Base-by-base conservation (phyloP, 352 stramenopile genomes). In the Pelagophyceae sp. region DNA sequence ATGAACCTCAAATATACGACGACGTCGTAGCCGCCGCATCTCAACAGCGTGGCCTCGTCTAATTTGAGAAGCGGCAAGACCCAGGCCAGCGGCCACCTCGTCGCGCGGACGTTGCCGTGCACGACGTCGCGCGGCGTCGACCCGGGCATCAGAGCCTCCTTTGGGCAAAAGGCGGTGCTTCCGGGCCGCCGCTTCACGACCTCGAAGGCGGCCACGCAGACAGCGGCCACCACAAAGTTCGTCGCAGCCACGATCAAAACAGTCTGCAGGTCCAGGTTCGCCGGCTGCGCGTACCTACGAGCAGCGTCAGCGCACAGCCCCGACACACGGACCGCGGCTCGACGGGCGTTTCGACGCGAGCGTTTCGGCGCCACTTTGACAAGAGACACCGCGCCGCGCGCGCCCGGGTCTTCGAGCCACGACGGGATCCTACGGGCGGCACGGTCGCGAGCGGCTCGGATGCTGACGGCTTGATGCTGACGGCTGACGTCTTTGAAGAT, bases 1-100 rank as follows among this genome's bases (percentile, higher is more conserved):
- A 72, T 70, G 60, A 79, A 79, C 15, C 76, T 29, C 58, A 79
- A 40, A 19, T 77, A 79, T 1, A 79, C 37, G 31, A 79, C 27
- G 3, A 67, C 63, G 75, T 79, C 76, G 63, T 79, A 79, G 11
- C 76, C 76, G 61, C 60, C 76, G 35, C 19, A 72, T 0, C 38
- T 23, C 32, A 79, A n/a, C 11, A 79, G 27, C 32, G 38, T 32
- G 1, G 61, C 37, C 38, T 79, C 76, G 75, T 77, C 60, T 0
- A 79, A 35, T 11, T 38, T 3, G 29, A 54, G 20, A n/a, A 79
- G 38, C 38, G 72, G 40, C 35, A 17, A 33, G 20, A 77, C 75
- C 76, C 76, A 79, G 17, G 45, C 23, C 31, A 79, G 31, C 5
- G 67, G 67, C 11, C 31, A 67, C 29, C 45, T 11, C 45, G 35